These are phyloP conservation scores for Exophiala sp. DNA, from an alignment of 2,329 filamentous ascomycete species.

Conservation along the genomic window DNA sequence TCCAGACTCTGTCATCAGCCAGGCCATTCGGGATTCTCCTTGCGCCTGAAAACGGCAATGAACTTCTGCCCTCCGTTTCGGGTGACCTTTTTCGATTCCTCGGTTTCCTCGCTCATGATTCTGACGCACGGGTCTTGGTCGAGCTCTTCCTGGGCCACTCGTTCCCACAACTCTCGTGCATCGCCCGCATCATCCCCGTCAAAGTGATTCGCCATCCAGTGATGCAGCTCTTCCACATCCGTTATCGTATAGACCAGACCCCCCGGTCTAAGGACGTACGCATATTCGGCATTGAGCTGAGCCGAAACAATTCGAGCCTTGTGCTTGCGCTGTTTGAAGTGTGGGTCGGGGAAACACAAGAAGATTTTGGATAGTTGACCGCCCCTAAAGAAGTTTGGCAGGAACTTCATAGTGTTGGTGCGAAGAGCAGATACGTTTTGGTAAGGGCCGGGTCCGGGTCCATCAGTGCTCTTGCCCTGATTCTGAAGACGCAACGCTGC, in stretches of 20 bases:
- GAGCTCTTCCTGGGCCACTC: conserved; percentile 55
- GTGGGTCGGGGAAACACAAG: conserved; percentile 95
- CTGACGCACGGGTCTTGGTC: conserved; percentile 54
- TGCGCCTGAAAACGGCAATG: conserved; percentile 77
- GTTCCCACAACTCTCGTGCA: conserved; percentile 76
- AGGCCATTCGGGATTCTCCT: conserved; percentile 72
- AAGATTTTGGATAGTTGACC: conserved; percentile 84
- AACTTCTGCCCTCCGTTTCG: conserved; percentile 87
- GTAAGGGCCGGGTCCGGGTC: conserved; percentile 43
- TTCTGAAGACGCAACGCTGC: conserved; percentile 61
- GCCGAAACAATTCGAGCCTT: conserved; percentile 91
- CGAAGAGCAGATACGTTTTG: conserved; percentile 86
- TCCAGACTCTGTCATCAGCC: not conserved
- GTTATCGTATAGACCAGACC: conserved; percentile 94
- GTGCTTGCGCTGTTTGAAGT: conserved; percentile 96
- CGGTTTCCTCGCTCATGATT: conserved; percentile 69
- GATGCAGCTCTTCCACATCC: conserved; percentile 88
- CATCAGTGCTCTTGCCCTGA: conserved; percentile 27
- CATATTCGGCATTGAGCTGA: conserved; percentile 87
- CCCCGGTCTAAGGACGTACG: conserved; percentile 74
- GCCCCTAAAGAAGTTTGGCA: conserved; percentile 92
- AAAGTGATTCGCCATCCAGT: conserved; percentile 44
- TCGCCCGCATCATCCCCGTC: conserved; percentile 56
- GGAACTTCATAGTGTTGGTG: conserved; percentile 97
- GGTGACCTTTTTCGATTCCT: conserved; percentile 94